phyloP scores from a whole-genome alignment of 495 filamentous ascomycete species.

The Penicillium cinerascens region DNA sequence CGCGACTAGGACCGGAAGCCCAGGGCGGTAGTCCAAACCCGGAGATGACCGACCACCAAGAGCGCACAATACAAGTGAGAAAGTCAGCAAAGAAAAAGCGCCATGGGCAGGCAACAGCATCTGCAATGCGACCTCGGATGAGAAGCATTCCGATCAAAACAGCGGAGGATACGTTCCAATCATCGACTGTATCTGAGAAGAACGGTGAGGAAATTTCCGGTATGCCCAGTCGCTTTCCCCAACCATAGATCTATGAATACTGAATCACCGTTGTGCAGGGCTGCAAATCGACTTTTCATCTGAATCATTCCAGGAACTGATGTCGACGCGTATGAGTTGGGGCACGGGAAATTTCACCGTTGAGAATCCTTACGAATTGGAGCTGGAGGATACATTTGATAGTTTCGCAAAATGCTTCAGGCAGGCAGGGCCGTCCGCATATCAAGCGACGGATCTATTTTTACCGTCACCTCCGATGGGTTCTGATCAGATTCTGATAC shows the following conservation, averaged over 20 bases:
- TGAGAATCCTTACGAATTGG: constrained; percentile 7
- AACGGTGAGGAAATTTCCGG: not conserved
- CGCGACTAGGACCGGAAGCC: not conserved
- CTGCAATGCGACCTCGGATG: not conserved
- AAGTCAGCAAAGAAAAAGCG: constrained; percentile 12
- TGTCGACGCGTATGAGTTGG: constrained; percentile 18
- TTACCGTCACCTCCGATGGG: not conserved
- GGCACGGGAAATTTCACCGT: not conserved
- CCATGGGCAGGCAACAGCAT: not conserved
- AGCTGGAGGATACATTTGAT: constrained; percentile 14
- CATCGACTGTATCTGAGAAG: not conserved
- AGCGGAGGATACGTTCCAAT: constrained; percentile 1
- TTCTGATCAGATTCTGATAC: not conserved
- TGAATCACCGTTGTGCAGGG: not conserved
- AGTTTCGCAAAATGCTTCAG: constrained; percentile 1
- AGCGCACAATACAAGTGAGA: constrained; percentile 12
- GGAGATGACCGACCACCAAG: constrained; percentile 3
- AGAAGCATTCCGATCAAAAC: not conserved
- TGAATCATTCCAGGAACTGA: constrained; percentile 31
- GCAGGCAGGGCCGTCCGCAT: not conserved
- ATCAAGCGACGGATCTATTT: not conserved
- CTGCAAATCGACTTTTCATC: constrained; percentile 23
- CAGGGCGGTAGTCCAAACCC: not conserved
- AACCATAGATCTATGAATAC: not conserved
- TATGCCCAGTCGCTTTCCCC: not conserved